A percentile compares a stretch with the other conserved stretches of the same genome.
These are phyloP conservation scores for Psilocybe cubensis DNA, from an alignment of 768 basidiomycete genomes.

Conservation along the genomic window DNA sequence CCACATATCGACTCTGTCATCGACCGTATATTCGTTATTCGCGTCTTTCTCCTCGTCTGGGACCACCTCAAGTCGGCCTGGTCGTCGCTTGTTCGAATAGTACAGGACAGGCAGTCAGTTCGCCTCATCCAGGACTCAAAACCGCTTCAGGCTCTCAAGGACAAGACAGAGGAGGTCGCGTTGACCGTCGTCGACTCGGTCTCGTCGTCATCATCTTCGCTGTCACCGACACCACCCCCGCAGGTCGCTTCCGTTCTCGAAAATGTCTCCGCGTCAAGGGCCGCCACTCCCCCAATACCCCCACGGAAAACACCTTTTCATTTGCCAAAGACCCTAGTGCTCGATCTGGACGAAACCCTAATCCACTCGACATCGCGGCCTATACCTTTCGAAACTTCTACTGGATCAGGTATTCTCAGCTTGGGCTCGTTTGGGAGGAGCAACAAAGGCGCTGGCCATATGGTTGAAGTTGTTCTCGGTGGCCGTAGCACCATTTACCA, in stretches of 20 bases:
- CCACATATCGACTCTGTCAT: constrained; percentile 42
- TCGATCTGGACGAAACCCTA: constrained; percentile 97
- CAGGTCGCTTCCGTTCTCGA: constrained; percentile 10
- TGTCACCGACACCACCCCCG: not conserved
- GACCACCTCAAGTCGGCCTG: constrained; percentile 66
- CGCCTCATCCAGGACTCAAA: constrained; percentile 14
- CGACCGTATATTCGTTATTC: constrained; percentile 71
- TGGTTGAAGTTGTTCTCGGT: constrained; percentile 90
- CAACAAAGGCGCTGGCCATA: constrained; percentile 75
- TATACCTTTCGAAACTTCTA: constrained; percentile 45
- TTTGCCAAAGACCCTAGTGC: constrained; percentile 90
- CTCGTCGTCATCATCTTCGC: not conserved
- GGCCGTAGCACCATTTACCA: constrained; percentile 93
- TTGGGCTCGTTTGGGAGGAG: constrained; percentile 49
- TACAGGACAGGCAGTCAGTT: constrained; percentile 1
- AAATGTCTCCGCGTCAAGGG: constrained; percentile 25
- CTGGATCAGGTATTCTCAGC: constrained; percentile 66
- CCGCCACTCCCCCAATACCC: constrained; percentile 52
- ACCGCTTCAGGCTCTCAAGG: constrained; percentile 12
- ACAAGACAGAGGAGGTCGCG: constrained; percentile 14
- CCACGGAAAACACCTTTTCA: constrained; percentile 74
- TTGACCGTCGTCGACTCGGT: constrained; percentile 1
- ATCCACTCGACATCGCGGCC: constrained; percentile 96
- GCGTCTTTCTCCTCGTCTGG: constrained; percentile 72
- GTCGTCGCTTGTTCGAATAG: constrained; percentile 43